Conservation (phyloP, 441 rosid genomes). For the Pelargonium exstipulatum region DNA sequence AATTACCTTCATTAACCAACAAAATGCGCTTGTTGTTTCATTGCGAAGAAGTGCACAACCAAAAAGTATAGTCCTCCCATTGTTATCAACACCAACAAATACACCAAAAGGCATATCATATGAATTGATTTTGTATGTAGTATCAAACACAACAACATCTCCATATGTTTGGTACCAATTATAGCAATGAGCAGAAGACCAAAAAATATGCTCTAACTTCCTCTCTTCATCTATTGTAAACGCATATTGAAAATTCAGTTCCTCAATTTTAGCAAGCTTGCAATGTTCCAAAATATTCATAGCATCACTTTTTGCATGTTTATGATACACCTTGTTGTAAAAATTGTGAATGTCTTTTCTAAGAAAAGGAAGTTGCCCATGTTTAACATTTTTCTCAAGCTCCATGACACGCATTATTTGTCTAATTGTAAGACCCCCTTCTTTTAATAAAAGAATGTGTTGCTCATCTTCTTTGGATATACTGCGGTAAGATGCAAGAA, state of each 20-base stretch:
- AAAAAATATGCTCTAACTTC: background rate
- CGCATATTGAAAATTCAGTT: conserved; percentile 1
- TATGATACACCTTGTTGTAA: background rate
- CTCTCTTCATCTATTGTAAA: background rate
- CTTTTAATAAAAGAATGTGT: conserved; percentile 16
- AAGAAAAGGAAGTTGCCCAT: conserved; percentile 19
- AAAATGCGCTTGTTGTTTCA: conserved; percentile 1
- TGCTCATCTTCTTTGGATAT: conserved; percentile 22
- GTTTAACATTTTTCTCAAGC: conserved; percentile 23
- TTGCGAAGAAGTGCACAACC: conserved; percentile 4
- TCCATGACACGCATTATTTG: conserved; percentile 23
- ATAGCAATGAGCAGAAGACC: background rate
- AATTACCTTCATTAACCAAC: conserved; percentile 7
- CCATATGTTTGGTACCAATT: conserved; percentile 2
- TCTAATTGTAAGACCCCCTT: conserved; percentile 22
- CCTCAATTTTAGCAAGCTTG: background rate
- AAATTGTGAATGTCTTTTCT: conserved; percentile 18
- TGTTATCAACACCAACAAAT: background rate
- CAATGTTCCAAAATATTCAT: background rate
- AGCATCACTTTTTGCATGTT: background rate
- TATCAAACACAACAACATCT: conserved; percentile 11
- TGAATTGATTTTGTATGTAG: background rate
- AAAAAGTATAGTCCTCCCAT: conserved; percentile 7
- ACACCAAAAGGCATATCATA: conserved; percentile 11
- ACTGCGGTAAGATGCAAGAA: conserved; percentile 17